Base-by-base conservation (phyloP, 2,329 filamentous ascomycete species). In the Alternaria sp. region DNA sequence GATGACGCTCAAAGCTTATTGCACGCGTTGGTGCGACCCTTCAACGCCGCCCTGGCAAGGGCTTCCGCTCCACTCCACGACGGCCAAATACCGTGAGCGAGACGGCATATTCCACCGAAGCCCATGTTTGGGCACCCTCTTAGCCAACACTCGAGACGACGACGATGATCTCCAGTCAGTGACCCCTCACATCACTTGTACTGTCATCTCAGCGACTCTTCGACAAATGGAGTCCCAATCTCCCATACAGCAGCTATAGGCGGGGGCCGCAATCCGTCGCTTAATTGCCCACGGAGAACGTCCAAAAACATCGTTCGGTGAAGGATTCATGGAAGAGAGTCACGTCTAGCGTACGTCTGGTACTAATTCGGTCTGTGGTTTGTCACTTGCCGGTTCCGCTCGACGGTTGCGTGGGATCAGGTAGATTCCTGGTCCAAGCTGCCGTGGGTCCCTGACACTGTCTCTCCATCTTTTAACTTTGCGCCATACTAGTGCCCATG, bases 341-440 rank as follows among this genome's bases (percentile, higher is more conserved):
- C 49, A 58, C 50, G 51, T 59, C 52, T 57, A 45, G 54, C 50
- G 50, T 54, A 19, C 32, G 52, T 12, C 28, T 56, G 61, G 23
- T 59, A 36, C 59, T 62, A 28, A 44, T 46, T 50, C 63, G 40
- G 25, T 52, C 40, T 26, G 26, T 49, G 17, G 52, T 43, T 58
- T 61, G 36, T 63, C 64, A 64, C 61, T 32, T 63, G 52, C 64
- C 65, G 60, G 61, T 47, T 47, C 49, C 50, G 52, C 68, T 65
- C 32, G 60, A 59, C 51, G 51, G 54, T 59, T 59, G 65, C 61
- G 58, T 51, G 51, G 57, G 62, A 62, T 69, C 66, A 71, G 73
- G 70, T 40, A 69, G 54, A 65, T 57, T 17, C 36, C 36, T 40
- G 36, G 72, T 25, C 73, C 74, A 77, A 76, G 73, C 72, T 72